Base-by-base conservation (phyloP, 202 grass and related monocot species). In the Dendrocalamus latiflorus region DNA sequence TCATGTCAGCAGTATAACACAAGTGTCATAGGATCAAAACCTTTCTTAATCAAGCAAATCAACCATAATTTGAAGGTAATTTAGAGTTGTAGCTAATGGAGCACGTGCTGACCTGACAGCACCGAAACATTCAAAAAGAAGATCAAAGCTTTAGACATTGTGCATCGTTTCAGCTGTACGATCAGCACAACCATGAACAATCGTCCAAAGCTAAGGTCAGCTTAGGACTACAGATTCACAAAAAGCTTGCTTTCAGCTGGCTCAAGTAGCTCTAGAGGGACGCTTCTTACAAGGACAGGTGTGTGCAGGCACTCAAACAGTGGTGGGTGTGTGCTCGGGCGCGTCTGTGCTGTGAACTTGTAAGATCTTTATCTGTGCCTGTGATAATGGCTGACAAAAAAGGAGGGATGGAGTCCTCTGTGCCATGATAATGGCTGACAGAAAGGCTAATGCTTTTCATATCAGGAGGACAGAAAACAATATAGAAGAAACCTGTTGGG, bases 381-480 rank as follows among this genome's bases (percentile, higher is more conserved):
- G 65, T 70, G 88, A 76, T 84, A 75, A 90, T 75, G 84, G 75
- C 84, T 84, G 80, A 84, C 79, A 84, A 67, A 80, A 90, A 87
- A 87, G 68, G 79, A 44, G 77, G 24, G 79, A 38, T 84, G 62
- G 84, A 84, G 84, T 87, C 80, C 69, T 83, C 75, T 80, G 55
- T 76, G 75, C 84, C 84, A 79, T 90, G 80, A 90, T 87, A 87
- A 90, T 87, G 84, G 69, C 53, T 84, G 75, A 82, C 80, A 87
- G 71, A 83, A 90, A 83, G 84, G 62, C 75, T 70, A 71, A 36
- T 70, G 69, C 69, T 87, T 86, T 83, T 84, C 61, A 56, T 70
- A 74, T 84, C 88, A 87, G 76, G 63, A 43, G n/a, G n/a, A n/a
- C n/a, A n/a, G n/a, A n/a, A n/a, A n/a, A n/a, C n/a, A n/a, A n/a